phyloP scores from a whole-genome alignment of 2,329 filamentous ascomycete species.

The Aspergillus viridinutans region DNA sequence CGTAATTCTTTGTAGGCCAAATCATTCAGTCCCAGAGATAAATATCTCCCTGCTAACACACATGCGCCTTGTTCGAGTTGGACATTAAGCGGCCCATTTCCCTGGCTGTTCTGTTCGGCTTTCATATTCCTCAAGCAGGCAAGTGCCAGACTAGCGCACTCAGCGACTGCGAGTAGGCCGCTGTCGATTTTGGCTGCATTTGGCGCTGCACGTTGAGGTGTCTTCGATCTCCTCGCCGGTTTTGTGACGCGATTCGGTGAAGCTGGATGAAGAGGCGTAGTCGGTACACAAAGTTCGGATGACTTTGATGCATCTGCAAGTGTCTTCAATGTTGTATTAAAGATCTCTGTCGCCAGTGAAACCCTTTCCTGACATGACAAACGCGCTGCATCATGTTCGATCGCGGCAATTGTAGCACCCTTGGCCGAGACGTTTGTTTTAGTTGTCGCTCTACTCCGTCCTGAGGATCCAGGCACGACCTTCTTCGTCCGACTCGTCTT shows the following conservation, averaged over 20 bases:
- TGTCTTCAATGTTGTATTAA: conserved; percentile 42
- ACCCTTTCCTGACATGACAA: conserved; percentile 37
- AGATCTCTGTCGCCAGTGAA: conserved; percentile 43
- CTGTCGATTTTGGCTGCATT: conserved; percentile 11
- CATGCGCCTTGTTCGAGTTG: conserved; percentile 43
- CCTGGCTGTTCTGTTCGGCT: conserved; percentile 20
- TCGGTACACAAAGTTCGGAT: conserved; percentile 13
- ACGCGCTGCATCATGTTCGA: conserved; percentile 22
- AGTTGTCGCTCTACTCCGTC: conserved; percentile 20
- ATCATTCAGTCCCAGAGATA: conserved; percentile 39
- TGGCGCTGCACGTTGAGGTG: conserved; percentile 3
- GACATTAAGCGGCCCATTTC: conserved; percentile 26
- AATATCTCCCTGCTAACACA: conserved; percentile 39
- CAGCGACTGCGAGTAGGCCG: conserved; percentile 31
- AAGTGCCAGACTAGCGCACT: conserved; percentile 40
- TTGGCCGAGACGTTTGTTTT: conserved; percentile 23
- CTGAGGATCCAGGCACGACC: conserved; percentile 15
- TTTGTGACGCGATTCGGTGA: conserved; percentile 27
- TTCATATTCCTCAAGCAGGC: conserved; percentile 35
- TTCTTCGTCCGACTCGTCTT: conserved; percentile 23
- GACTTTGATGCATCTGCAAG: conserved; percentile 38
- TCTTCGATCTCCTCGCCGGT: conserved; percentile 21
- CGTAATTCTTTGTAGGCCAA: conserved; percentile 40
- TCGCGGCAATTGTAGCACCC: conserved; percentile 20
- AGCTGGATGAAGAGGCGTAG: conserved; percentile 21